Percentiles rank a stretch among this genome's conserved stretches.
These are phyloP conservation scores for Xerocomus potaroensis DNA, from an alignment of 768 basidiomycete species.

Conservation along the genomic window DNA sequence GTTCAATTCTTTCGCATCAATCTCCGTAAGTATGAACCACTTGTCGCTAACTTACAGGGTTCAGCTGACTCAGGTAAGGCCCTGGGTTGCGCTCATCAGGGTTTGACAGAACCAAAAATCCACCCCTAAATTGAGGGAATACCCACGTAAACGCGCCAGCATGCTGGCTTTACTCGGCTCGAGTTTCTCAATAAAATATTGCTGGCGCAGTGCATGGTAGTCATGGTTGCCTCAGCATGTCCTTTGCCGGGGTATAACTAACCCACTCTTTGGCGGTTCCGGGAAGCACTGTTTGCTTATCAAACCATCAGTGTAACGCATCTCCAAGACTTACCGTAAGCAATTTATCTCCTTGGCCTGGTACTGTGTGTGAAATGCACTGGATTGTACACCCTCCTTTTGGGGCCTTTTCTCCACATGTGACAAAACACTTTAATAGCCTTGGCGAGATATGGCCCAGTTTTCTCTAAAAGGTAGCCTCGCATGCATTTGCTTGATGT, in stretches of 20 bases:
- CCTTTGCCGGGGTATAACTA: constrained; percentile 1
- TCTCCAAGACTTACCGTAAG: background rate
- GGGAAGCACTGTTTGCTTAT: background rate
- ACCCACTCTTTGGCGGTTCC: background rate
- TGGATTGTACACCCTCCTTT: constrained; percentile 6
- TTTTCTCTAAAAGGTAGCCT: constrained; percentile 14
- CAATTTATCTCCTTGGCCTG: background rate
- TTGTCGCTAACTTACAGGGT: constrained; percentile 22
- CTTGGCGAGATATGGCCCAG: constrained; percentile 2
- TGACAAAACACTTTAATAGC: constrained; percentile 11
- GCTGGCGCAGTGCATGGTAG: background rate
- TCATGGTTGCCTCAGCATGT: constrained; percentile 12
- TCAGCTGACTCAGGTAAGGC: constrained; percentile 18
- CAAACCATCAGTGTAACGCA: no score
- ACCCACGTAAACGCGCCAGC: constrained; percentile 23
- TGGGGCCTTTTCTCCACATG: constrained; percentile 12
- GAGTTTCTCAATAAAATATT: constrained; percentile 9
- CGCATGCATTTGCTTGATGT: constrained; percentile 14
- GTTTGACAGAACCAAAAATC: constrained; percentile 26
- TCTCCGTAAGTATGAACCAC: constrained; percentile 19
- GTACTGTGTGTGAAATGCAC: constrained; percentile 6
- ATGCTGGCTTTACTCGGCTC: constrained; percentile 1
- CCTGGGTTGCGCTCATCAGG: constrained; percentile 17
- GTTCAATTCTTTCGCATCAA: constrained; percentile 21
- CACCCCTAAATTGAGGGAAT: constrained; percentile 13